Evolutionary conservation across 257 asterid genomes (phyloP), one percentile per base, ranked within the genome.

Genomic region (Avicennia marina): DNA sequence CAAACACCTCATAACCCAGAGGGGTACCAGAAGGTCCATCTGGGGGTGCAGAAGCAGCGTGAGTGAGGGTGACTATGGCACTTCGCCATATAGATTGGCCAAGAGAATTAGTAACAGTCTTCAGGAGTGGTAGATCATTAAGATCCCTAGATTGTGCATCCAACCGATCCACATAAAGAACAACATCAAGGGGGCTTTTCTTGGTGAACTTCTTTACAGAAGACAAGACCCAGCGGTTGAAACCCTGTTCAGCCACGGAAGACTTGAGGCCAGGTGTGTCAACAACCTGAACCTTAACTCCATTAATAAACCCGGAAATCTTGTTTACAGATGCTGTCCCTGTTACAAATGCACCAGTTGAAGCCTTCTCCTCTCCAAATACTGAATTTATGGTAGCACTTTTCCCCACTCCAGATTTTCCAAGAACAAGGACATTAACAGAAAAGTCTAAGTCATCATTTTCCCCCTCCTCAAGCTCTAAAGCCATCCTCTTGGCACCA

Each of bases 391-490:
- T 73, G 36, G 94, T 90, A 32, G 98, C 87, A 41, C 98, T 90
- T 60, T 90, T 90, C 52, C 96, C 98, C 74, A 87, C 94, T 26
- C 98, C 98, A 43, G 85, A 79, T 67, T 90, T 90, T 65, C 98
- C 98, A 71, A 90, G 75, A 73, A 76, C 95, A 68, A 85, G 73
- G 40, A 90, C 78, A 78, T 79, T 81, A 16, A 90, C 56, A 33
- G 94, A 85, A 71, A 90, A 85, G 63, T 87, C 85, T 74, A 90
- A 45, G 68, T 68, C 75, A 47, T 79, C 84, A 26, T 47, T 69
- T 51, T 64, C 81, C 46, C 61, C 84, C 15, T 75, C 64, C 75
- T 90, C 98, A 4, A 90, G 95, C 77, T 85, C 78, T 63, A 71
- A 32, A 11, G 95, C 95, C 33, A 50, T 79, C 53, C 66, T 72